A percentile compares a stretch with the other conserved stretches of the same genome.
Conservation (phyloP, 345 rosid genomes). For the Sisymbrium irio region DNA sequence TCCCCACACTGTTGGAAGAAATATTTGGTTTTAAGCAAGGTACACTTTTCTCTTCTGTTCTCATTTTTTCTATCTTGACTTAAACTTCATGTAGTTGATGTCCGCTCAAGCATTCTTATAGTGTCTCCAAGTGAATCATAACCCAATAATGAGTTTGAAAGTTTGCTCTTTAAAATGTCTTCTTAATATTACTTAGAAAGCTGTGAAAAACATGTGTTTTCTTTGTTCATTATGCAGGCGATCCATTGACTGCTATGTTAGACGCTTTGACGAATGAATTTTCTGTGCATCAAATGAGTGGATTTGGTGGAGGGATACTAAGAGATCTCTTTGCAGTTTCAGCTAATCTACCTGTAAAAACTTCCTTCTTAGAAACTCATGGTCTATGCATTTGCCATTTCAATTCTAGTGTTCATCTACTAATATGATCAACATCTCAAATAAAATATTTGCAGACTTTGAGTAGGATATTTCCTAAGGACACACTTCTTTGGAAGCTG, state of each 20-base stretch:
- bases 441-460: slow-evolving; percentile 46
- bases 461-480: slow-evolving; percentile 50
- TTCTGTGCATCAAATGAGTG: slow-evolving; percentile 22
- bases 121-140: neutral
- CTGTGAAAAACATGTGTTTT: neutral
- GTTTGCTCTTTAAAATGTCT: neutral
- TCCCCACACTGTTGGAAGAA: slow-evolving; percentile 36
- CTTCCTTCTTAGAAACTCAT: neutral
- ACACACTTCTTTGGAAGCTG: slow-evolving; percentile 77
- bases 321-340: slow-evolving; percentile 34
- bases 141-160: neutral
- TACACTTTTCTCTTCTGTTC: neutral
- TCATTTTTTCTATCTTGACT: neutral
- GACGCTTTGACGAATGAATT: slow-evolving; percentile 39
- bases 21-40: slow-evolving; percentile 32
- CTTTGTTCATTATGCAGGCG: slow-evolving; percentile 29
- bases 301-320: slow-evolving; percentile 30
- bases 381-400: neutral
- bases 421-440: neutral
- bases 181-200: neutral
- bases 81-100: neutral
- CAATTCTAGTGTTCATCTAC: neutral
- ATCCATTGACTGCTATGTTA: slow-evolving; percentile 33
- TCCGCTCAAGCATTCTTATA: neutral
- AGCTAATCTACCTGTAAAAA: slow-evolving; percentile 40